Conservation (phyloP, 371 early-diverging fungal species). For the Mortierella sp. region DNA sequence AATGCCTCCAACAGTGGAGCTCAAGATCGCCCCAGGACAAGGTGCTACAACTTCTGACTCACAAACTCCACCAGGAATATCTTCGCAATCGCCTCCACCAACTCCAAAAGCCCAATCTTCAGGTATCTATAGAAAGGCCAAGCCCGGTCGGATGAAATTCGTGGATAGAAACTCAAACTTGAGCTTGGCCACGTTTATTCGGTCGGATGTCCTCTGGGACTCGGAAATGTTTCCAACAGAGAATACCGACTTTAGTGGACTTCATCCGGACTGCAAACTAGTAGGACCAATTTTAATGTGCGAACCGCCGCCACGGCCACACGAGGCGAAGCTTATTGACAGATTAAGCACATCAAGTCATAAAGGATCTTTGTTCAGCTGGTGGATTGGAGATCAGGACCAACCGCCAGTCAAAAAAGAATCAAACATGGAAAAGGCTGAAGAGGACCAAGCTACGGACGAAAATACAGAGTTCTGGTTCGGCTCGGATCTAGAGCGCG, state of each 20-base stretch:
- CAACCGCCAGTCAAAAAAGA: no score
- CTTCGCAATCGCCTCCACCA: not conserved
- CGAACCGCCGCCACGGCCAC: conserved; percentile 20
- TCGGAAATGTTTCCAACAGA: conserved; percentile 11
- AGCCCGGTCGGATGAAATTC: conserved; percentile 42
- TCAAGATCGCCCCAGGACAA: conserved; percentile 21
- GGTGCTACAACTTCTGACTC: not conserved
- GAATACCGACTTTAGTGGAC: conserved; percentile 15
- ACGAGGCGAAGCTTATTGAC: no score
- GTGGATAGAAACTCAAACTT: conserved; percentile 33
- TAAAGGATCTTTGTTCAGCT: conserved; percentile 27
- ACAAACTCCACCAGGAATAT: not conserved
- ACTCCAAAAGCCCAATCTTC: not conserved
- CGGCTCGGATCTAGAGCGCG: conserved; percentile 42
- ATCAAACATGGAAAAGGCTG: no score
- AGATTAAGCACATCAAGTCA: not conserved
- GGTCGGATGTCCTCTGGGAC: conserved; percentile 45
- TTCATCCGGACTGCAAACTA: conserved; percentile 49
- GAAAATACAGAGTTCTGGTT: conserved; percentile 18
- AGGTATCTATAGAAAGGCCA: conserved; percentile 39
- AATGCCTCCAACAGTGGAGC: conserved; percentile 27
- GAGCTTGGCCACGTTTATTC: conserved; percentile 38
- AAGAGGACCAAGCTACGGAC: not conserved
- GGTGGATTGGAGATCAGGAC: conserved; percentile 19
- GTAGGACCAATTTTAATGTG: conserved; percentile 24